Base-by-base conservation (phyloP, 2,329 filamentous ascomycete species). In the Geosmithia putterillii region DNA sequence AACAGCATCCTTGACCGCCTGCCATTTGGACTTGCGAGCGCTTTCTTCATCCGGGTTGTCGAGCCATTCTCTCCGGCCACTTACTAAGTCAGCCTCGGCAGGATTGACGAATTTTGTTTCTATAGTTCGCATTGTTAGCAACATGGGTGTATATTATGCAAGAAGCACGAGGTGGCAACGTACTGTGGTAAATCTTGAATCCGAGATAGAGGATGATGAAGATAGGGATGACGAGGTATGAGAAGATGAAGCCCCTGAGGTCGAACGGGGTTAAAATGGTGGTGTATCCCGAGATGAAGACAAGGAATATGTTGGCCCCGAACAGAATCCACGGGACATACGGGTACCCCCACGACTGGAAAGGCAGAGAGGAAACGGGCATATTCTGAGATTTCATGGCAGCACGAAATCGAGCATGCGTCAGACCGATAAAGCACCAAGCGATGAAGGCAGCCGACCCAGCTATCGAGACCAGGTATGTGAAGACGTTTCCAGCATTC, bases 301-400 rank as follows among this genome's bases (percentile, higher is more conserved):
- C 46, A 9, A 47, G 44, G 19, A 47, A 45, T 7, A 47, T 42
- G 17, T 47, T 47, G 25, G 36, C 41, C 6, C 34, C 20, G 25
- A 47, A 45, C 7, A 47, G 14, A 18, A 43, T 44, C 46, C 46
- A 47, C 14, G 46, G 38, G 2, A 47, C 41, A 18, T 42, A 47
- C 22, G 46, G 41, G 37, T 44, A 43, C 4, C 46, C 46, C 15
- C 41, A 22, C 2, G 46, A 41, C 17, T 41, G 23, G 39, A 23
- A 41, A 18, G 39, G 39, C 14, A 41, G 20, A 3, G 23, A 20
- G 23, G 39, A 41, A 8, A 28, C 23, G 8, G 39, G n/a, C 41
- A 73, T 69, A 12, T 66, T 63, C 20, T 70, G 57, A 21, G 58
- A 62, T 44, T 79, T 68, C 1, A 77, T 76, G 7, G 39, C 22